Conservation (phyloP, 208 protist species). For the Wallacemonas sp. region DNA sequence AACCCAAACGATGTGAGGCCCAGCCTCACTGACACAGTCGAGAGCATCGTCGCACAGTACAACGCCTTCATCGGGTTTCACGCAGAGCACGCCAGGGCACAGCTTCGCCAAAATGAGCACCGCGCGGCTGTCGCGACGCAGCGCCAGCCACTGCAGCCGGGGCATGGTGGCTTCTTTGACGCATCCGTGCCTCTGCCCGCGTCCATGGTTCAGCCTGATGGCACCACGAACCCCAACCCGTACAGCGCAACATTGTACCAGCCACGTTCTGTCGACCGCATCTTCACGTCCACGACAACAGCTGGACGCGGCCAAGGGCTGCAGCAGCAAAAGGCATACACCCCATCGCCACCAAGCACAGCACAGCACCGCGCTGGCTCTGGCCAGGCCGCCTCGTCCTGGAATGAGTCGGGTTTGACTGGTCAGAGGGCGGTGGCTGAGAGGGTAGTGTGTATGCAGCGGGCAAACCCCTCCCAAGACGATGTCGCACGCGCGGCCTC, state of each 20-base stretch:
- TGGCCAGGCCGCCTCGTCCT: no score
- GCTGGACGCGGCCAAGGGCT: no score
- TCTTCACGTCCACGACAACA: background rate
- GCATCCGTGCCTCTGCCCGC: slow-evolving; percentile 28
- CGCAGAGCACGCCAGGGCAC: slow-evolving; percentile 34
- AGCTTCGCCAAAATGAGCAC: slow-evolving; percentile 25
- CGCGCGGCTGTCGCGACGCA: slow-evolving; percentile 14
- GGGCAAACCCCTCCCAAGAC: slow-evolving; percentile 26
- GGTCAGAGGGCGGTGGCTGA: background rate
- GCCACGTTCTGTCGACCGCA: background rate
- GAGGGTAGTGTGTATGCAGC: slow-evolving; percentile 21
- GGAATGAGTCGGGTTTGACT: background rate
- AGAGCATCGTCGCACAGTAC: slow-evolving; percentile 57
- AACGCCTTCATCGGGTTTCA: slow-evolving; percentile 54
- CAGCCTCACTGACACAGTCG: slow-evolving; percentile 39
- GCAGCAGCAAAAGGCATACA: background rate
- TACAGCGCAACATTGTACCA: slow-evolving; percentile 13
- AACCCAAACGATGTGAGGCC: slow-evolving; percentile 22
- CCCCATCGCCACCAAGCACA: no score
- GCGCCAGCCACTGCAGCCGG: slow-evolving; percentile 9
- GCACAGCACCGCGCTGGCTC: background rate
- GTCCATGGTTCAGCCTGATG: slow-evolving; percentile 20
- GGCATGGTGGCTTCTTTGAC: slow-evolving; percentile 47
- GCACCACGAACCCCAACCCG: background rate
- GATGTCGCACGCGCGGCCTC: background rate